phyloP scores from a whole-genome alignment of 805 yeast species.

The Saccharomyces eubayanus region DNA sequence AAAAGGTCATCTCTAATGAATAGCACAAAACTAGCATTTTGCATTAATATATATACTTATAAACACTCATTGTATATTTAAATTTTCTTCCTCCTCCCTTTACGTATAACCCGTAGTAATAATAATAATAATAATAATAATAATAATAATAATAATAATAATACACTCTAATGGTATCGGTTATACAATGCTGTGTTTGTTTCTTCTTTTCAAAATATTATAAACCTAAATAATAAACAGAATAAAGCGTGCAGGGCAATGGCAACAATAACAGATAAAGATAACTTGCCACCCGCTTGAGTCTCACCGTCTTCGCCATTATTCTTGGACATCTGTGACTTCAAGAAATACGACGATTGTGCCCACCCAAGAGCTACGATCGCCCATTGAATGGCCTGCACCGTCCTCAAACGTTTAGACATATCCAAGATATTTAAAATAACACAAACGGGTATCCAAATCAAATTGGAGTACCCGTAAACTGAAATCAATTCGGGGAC shows the following conservation, averaged over 20 bases:
- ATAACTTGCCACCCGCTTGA: slow-evolving; percentile 1
- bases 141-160: no score
- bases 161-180: not conserved
- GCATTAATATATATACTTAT: slow-evolving; percentile 1
- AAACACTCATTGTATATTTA: not conserved
- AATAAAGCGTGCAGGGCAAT: slow-evolving; percentile 14
- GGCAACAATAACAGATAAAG: slow-evolving; percentile 6
- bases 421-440: slow-evolving; percentile 8
- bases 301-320: not conserved
- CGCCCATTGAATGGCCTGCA: slow-evolving; percentile 3
- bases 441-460: slow-evolving; percentile 80
- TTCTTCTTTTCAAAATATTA: slow-evolving; percentile 10
- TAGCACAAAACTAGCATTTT: not conserved
- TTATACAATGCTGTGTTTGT: not conserved
- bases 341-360: slow-evolving; percentile 6
- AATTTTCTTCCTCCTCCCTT: no score
- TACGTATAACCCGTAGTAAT: not conserved
- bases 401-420: not conserved
- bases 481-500: slow-evolving; percentile 58
- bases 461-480: slow-evolving; percentile 75
- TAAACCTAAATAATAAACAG: slow-evolving; percentile 13
- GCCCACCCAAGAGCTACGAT: slow-evolving; percentile 5
- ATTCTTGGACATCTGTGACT: slow-evolving; percentile 1
- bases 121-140: not conserved
- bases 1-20: not conserved